phyloP scores from a whole-genome alignment of 2,329 filamentous ascomycete genomes.

The Zymoseptoria ardabiliae region DNA sequence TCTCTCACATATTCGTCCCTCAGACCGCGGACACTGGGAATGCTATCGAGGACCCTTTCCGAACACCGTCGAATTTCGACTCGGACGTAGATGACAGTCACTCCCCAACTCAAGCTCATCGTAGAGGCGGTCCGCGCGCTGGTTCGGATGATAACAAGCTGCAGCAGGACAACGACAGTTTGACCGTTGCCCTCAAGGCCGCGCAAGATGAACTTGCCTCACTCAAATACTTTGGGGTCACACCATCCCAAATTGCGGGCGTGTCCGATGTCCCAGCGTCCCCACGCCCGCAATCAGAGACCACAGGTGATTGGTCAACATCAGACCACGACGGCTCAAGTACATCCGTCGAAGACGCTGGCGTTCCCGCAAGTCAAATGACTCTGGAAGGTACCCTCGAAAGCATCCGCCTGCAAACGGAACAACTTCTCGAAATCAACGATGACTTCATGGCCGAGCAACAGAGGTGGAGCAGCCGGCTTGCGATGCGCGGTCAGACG shows the following conservation, averaged over 20 bases:
- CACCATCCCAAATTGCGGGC: neutral
- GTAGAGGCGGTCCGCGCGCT: conserved; percentile 7
- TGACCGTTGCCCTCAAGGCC: conserved; percentile 9
- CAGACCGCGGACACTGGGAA: conserved; percentile 1
- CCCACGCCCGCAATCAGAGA: neutral
- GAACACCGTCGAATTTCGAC: conserved; percentile 16
- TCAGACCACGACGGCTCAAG: neutral
- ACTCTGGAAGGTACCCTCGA: conserved; percentile 29
- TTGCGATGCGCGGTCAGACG: conserved; percentile 3
- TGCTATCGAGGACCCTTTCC: neutral
- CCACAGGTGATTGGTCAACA: neutral
- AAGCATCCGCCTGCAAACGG: conserved; percentile 27
- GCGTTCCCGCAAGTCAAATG: conserved; percentile 1
- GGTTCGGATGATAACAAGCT: conserved; percentile 5
- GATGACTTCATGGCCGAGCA: conserved; percentile 28
- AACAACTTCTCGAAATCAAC: conserved; percentile 30
- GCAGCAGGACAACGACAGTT: conserved; percentile 12
- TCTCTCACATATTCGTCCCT: conserved; percentile 19
- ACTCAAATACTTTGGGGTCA: conserved; percentile 1
- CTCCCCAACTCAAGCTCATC: conserved; percentile 11
- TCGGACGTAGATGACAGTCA: conserved; percentile 10
- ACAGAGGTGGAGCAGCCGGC: conserved; percentile 19
- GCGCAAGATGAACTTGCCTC: conserved; percentile 10
- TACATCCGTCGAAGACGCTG: neutral
- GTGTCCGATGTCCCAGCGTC: neutral